Evolutionary conservation across 23 red algal genomes (phyloP), one percentile per base, ranked within the genome.

Genomic region (Pyropia yezoensis): DNA sequence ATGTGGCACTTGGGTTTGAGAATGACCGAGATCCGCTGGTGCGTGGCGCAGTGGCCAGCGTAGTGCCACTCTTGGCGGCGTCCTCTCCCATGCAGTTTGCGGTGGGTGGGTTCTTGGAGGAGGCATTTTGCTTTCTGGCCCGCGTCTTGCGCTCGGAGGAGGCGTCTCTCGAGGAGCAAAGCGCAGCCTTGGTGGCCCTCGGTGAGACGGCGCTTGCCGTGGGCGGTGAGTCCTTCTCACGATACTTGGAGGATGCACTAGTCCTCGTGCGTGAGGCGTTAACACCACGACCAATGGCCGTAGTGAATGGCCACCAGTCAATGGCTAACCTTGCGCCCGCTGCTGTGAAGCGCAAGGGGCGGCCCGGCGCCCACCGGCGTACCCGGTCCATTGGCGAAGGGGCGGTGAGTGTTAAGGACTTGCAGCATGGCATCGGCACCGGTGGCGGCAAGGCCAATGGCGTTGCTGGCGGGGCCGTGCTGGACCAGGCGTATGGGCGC

Each of bases 181-280:
- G 57, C 7, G 56, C 50, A n/a, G 70, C 67, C 63, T 58, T 96
- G 56, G 63, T 84, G 16, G 74, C 91, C 34, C 62, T 89, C 19
- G 83, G 77, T 24, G 57, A 72, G 28, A 79, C 88, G 7, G 77
- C 83, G 24, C 70, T 75, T 52, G 61, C 85, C 50, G 76, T 88
- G 18, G 57, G 53, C 23, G 23, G 57, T 0, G 54, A 65, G 21
- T 52, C 61, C 17, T 27, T 67, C 2, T 53, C 52, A 17, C 56
- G 54, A 6, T 73, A 77, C 50, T 62, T 88, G 27, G 61, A 70
- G 47, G 79, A 96, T 61, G 75, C 79, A 56, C 61, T 91, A 7
- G 58, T 27, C 2, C 59, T 70, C 29, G 70, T 79, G 64, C 49
- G 69, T 57, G 80, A 91, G 49, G 74, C 75, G 25, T 68, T 91